Evolutionary conservation across 768 basidiomycete genomes (phyloP).

Genomic region (Hirschioporus abietinus): DNA sequence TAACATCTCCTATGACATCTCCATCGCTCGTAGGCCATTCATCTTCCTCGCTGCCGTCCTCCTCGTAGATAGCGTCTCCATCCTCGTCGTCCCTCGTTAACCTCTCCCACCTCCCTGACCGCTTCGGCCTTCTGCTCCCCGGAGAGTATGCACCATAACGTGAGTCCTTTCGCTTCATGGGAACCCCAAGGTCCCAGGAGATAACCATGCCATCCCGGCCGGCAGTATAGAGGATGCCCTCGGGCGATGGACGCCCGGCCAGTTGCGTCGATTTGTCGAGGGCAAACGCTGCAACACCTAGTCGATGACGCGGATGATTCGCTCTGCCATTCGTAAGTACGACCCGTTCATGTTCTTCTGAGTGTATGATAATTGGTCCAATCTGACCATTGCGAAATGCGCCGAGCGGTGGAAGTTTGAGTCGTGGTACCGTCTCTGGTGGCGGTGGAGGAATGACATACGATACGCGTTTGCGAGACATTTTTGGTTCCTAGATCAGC

Average conservation of each 20-base stretch:
- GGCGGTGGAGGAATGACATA: conserved; percentile 81
- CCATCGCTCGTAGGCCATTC: conserved; percentile 59
- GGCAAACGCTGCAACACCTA: conserved; percentile 84
- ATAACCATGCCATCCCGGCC: conserved; percentile 86
- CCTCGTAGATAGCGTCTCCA: conserved; percentile 45
- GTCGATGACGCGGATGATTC: conserved; percentile 73
- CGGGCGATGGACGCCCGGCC: conserved; percentile 55
- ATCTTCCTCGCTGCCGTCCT: conserved; percentile 52
- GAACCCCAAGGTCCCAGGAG: conserved; percentile 77
- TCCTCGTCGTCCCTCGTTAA: conserved; percentile 85
- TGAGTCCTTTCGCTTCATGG: conserved; percentile 44
- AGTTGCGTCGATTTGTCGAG: conserved; percentile 80
- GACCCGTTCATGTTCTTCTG: conserved; percentile 18
- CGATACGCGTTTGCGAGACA: conserved; percentile 50
- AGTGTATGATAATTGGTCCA: conserved; percentile 58
- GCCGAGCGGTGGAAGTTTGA: conserved; percentile 66
- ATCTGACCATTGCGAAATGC: conserved; percentile 60
- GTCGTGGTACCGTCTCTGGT: conserved; percentile 39
- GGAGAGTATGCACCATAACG: conserved; percentile 19
- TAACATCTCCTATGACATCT: conserved; percentile 72
- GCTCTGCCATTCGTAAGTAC: conserved; percentile 19
- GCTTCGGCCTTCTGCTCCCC: conserved; percentile 18
- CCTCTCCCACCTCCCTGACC: conserved; percentile 60
- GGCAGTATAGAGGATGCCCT: conserved; percentile 87
- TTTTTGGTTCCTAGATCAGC: background rate